Conservation (phyloP, 2,329 filamentous ascomycete species). For the Hawksworthiomyces lignivorus region DNA sequence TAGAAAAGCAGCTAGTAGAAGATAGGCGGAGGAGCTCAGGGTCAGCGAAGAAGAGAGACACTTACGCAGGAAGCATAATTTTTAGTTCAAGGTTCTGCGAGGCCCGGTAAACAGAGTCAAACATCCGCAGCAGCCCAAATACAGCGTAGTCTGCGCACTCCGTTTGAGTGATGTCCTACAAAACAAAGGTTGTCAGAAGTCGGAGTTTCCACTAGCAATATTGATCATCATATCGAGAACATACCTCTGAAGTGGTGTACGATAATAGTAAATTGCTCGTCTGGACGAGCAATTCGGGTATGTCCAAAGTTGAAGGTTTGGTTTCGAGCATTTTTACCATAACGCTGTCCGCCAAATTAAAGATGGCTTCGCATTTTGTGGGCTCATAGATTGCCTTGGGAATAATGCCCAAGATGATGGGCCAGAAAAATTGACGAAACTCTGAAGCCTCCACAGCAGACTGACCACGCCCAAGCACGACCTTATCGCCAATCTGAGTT, state of each 20-base stretch:
- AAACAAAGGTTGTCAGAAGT: slow-evolving; percentile 8
- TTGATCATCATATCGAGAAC: slow-evolving; percentile 10
- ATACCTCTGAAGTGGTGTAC: slow-evolving; percentile 25
- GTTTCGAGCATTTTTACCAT: slow-evolving; percentile 32
- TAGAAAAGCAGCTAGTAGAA: too few species aligned
- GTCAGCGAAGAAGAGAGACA: too few species aligned
- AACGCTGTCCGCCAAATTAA: slow-evolving; percentile 33
- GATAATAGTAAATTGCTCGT: slow-evolving; percentile 20
- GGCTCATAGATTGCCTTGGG: slow-evolving; percentile 25
- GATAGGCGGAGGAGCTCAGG: too few species aligned
- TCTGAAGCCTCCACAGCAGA: slow-evolving; percentile 25
- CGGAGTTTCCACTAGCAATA: too few species aligned
- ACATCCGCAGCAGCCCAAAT: slow-evolving; percentile 27
- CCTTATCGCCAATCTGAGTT: slow-evolving; percentile 25
- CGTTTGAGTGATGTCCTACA: slow-evolving; percentile 31
- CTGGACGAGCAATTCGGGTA: slow-evolving; percentile 19
- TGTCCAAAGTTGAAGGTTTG: slow-evolving; percentile 23
- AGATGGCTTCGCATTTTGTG: slow-evolving; percentile 35
- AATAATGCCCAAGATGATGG: slow-evolving; percentile 31
- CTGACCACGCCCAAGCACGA: slow-evolving; percentile 14
- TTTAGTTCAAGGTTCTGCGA: slow-evolving; percentile 8
- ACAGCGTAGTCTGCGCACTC: slow-evolving; percentile 28
- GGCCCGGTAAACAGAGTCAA: slow-evolving; percentile 23
- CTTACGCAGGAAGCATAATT: slow-evolving; percentile 7
- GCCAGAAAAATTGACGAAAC: slow-evolving; percentile 42